Evolutionary conservation across 1,284 basidiomycete species (phyloP).

Genomic region (Macrocystidia cucumis): DNA sequence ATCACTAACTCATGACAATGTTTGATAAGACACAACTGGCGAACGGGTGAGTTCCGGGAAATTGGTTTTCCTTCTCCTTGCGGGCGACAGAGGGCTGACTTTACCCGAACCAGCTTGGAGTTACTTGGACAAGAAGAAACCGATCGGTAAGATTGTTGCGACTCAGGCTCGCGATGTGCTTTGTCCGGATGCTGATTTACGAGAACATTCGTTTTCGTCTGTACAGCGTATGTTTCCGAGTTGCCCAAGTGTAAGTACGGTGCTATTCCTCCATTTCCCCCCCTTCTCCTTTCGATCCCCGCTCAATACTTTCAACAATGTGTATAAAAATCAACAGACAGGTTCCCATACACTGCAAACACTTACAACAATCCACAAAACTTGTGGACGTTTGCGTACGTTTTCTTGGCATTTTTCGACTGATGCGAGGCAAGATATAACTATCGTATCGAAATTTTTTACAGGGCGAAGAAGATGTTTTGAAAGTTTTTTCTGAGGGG

Average conservation of each 20-base stretch:
- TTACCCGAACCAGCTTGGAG: conserved; percentile 45
- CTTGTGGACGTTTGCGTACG: conserved; percentile 50
- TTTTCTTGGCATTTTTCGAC: too few relatives aligned
- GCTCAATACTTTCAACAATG: too few relatives aligned
- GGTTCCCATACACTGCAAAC: conserved; percentile 51
- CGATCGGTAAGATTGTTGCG: conserved; percentile 31
- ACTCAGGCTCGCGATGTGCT: too few relatives aligned
- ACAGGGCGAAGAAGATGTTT: too few relatives aligned
- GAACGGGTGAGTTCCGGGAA: conserved; percentile 29
- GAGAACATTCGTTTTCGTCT: conserved; percentile 4
- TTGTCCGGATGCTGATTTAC: not conserved
- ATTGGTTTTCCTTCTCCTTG: conserved; percentile 4
- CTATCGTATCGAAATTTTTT: too few relatives aligned
- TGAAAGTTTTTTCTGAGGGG: too few relatives aligned
- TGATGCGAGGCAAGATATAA: too few relatives aligned
- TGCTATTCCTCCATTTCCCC: too few relatives aligned
- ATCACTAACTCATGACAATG: conserved; percentile 1
- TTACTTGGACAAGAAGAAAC: conserved; percentile 30
- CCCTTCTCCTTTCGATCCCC: too few relatives aligned
- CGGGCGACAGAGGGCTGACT: too few relatives aligned
- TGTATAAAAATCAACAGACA: conserved; percentile 32
- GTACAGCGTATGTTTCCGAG: conserved; percentile 33
- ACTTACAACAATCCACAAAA: conserved; percentile 60
- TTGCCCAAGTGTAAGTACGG: conserved; percentile 23
- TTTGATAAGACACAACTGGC: conserved; percentile 41